These are phyloP conservation scores for Citrus hindsii DNA, from an alignment of 345 rosid species.

Conservation along the genomic window DNA sequence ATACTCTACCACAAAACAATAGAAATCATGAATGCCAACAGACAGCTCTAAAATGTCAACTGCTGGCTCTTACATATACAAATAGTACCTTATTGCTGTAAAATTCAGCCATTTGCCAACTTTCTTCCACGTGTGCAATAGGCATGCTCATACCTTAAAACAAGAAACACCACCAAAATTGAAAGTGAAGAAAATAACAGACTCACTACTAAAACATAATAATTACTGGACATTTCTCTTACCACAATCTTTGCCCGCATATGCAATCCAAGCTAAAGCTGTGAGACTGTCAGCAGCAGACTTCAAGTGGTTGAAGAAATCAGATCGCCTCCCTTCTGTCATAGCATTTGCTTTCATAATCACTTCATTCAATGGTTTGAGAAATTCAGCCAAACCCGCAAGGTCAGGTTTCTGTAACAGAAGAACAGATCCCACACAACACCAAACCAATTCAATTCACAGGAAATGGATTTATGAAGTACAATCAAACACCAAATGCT, in stretches of 20 bases:
- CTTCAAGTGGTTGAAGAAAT: slow-evolving; percentile 87
- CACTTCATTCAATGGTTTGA: slow-evolving; percentile 80
- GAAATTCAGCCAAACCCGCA: slow-evolving; percentile 70
- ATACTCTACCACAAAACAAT: slow-evolving; percentile 2
- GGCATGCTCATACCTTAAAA: slow-evolving; percentile 97
- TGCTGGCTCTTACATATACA: not conserved
- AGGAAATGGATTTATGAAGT: not conserved
- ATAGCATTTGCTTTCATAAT: slow-evolving; percentile 67
- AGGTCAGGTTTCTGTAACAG: slow-evolving; percentile 71
- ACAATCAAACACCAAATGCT: not conserved
- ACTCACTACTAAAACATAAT: not conserved
- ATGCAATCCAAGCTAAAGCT: slow-evolving; percentile 96
- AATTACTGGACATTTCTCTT: slow-evolving; percentile 16
- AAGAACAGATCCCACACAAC: slow-evolving; percentile 11
- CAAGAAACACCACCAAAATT: slow-evolving; percentile 6
- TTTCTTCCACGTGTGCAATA: slow-evolving; percentile 92
- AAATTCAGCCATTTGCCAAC: slow-evolving; percentile 99
- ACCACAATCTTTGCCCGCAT: slow-evolving; percentile 92
- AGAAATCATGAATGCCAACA: not conserved
- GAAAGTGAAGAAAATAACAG: not conserved
- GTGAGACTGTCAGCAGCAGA: slow-evolving; percentile 73
- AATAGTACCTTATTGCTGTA: slow-evolving; percentile 84
- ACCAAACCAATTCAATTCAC: not conserved
- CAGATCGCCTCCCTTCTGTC: slow-evolving; percentile 83
- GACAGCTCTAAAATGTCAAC: not conserved